Base-by-base conservation (phyloP, 495 filamentous ascomycete species). In the Cercophora samala region DNA sequence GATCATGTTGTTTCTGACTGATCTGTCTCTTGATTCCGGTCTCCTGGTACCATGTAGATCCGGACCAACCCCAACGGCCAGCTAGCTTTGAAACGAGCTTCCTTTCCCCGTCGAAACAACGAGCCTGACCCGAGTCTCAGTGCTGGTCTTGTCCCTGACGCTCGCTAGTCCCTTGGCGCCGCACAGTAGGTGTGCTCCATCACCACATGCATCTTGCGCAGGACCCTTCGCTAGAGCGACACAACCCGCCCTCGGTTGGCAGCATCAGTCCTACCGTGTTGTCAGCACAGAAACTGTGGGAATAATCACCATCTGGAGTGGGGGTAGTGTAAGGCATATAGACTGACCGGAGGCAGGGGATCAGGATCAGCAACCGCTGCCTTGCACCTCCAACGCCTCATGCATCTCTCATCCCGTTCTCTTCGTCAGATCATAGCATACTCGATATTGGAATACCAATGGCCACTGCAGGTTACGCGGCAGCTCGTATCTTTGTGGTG, bases 401-500 rank as follows among this genome's bases (percentile, higher is more conserved):
- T 61, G 24, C 59, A 61, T 13, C n/a, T 32, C 3, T 32, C 29
- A 32, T 32, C 29, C 29, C 29, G 29, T 8, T 32, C 29, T 32
- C 29, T 8, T 32, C 29, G 29, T 8, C 29, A 32, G 29, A 32
- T 3, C 8, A 32, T 32, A 32, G 29, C 37, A 46, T 0, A 46
- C 37, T 17, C 15, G 15, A 46, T 46, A 9, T 29, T 29, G 26
- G 0, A 29, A 29, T 5, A 3, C 37, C 37, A 46, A 11, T 46
- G 37, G 37, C 37, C 37, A 52, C 17, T 53, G 58, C 46, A 51
- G 55, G 71, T 71, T 73, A 71, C 71, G 64, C 63, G 46, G 69
- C 71, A 71, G 71, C 67, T 73, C 71, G 69, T 73, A 71, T 73
- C 60, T 65, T 59, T 11, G 46, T 23, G 0, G 56, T 22, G 19